Evolutionary conservation across 2,329 filamentous ascomycete genomes (phyloP).

Genomic region (Ophiostoma pallidulum): DNA sequence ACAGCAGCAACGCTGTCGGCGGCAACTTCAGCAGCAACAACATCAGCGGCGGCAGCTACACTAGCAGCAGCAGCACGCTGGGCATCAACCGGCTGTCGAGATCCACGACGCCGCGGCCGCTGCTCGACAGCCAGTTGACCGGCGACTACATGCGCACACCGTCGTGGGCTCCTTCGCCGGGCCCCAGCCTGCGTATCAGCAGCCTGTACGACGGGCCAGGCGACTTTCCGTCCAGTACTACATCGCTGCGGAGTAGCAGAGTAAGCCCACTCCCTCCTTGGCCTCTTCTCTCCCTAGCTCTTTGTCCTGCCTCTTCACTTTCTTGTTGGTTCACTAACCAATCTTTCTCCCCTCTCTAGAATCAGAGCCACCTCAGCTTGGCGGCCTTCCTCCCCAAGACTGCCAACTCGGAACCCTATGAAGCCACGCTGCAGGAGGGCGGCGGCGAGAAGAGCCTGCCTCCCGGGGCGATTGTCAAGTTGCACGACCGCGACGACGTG

Average conservation of each 20-base stretch:
- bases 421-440: too few species aligned
- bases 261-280: too few species aligned
- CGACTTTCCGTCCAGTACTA: slow-evolving; percentile 12
- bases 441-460: slow-evolving; percentile 26
- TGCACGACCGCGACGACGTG: slow-evolving; percentile 35
- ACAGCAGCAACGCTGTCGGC: too few species aligned
- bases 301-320: too few species aligned
- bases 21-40: not conserved
- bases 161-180: slow-evolving; percentile 13
- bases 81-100: too few species aligned
- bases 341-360: too few species aligned
- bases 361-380: slow-evolving; percentile 34
- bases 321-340: too few species aligned
- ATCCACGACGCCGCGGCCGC: slow-evolving; percentile 9
- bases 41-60: slow-evolving; percentile 1
- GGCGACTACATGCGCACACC: slow-evolving; percentile 11
- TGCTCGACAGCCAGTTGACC: slow-evolving; percentile 11
- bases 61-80: too few species aligned
- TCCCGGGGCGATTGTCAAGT: slow-evolving; percentile 27
- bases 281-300: too few species aligned
- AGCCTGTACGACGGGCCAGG: slow-evolving; percentile 14
- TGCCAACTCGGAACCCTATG: too few species aligned
- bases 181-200: slow-evolving; percentile 12
- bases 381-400: slow-evolving; percentile 29
- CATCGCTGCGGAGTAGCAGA: slow-evolving; percentile 14